These are phyloP conservation scores for Plasmodium inui DNA, from an alignment of 169 alveolate genomes.

Conservation along the genomic window DNA sequence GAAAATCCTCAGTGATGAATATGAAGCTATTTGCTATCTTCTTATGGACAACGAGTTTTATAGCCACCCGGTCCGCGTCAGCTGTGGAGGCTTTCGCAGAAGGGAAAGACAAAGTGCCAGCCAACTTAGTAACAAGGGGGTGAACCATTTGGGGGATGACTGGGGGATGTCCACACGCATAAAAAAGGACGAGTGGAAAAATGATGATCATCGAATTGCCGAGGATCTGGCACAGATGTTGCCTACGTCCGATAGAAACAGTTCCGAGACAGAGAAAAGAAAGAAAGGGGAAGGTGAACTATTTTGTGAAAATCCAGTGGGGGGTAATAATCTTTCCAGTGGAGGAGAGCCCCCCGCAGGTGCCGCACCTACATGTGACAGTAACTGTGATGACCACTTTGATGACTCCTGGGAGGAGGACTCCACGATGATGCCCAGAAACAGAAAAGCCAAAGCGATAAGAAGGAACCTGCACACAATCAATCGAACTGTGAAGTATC, in stretches of 20 bases:
- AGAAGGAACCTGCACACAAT: neutral
- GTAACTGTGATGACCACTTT: neutral
- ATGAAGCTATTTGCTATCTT: constrained; percentile 2
- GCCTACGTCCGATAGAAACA: neutral
- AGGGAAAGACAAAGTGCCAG: neutral
- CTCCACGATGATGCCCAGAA: neutral
- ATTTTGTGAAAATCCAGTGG: neutral
- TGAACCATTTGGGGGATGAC: neutral
- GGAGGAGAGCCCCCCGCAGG: neutral
- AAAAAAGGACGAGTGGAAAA: neutral
- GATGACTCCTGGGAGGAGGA: neutral
- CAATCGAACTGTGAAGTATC: neutral
- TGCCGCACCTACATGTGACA: neutral
- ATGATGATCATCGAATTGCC: neutral
- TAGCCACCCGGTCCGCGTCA: constrained; percentile 7
- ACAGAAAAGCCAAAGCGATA: neutral
- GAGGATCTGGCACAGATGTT: neutral
- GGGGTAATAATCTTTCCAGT: neutral
- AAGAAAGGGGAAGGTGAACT: neutral
- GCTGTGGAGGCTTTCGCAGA: neutral
- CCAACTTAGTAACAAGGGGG: neutral
- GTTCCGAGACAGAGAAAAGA: neutral
- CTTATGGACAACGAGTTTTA: constrained; percentile 41
- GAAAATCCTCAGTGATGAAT: neutral
- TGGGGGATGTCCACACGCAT: neutral